These are phyloP conservation scores for Monilinia laxa DNA, from an alignment of 2,329 filamentous ascomycete genomes.

Conservation along the genomic window DNA sequence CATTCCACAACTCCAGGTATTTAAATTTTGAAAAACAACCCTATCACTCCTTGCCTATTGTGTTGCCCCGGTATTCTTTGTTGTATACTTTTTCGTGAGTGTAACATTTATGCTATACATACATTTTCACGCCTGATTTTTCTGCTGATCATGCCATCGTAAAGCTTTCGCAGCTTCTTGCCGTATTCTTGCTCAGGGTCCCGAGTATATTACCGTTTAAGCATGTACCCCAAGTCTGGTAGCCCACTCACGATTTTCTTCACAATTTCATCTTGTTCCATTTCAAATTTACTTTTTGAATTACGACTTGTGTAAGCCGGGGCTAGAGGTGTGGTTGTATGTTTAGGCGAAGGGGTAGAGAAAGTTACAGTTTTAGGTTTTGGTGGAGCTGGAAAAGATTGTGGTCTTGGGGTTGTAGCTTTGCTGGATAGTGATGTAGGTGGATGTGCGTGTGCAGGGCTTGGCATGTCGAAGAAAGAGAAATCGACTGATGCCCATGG, in stretches of 20 bases:
- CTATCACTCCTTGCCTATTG: background rate
- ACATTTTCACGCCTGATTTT: background rate
- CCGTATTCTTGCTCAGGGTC: background rate
- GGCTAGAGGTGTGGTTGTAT: constrained; percentile 18
- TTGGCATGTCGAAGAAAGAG: constrained; percentile 41
- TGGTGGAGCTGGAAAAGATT: constrained; percentile 17
- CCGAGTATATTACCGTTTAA: constrained; percentile 30
- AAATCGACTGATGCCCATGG: constrained; percentile 42
- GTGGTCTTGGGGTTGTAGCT: constrained; percentile 11
- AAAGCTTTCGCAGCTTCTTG: background rate
- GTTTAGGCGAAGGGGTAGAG: constrained; percentile 3
- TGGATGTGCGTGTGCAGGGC: background rate
- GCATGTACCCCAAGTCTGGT: constrained; percentile 43
- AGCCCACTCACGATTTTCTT: constrained; percentile 38
- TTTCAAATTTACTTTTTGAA: constrained; percentile 34
- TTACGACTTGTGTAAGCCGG: constrained; percentile 20
- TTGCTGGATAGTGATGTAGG: background rate
- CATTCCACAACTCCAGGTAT: constrained; percentile 3
- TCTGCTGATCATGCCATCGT: background rate
- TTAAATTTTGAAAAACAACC: background rate
- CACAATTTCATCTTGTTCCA: constrained; percentile 40
- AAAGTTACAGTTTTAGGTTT: constrained; percentile 21
- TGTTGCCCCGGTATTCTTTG: background rate
- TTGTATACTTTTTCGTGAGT: background rate
- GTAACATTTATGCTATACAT: background rate